Evolutionary conservation across 2,329 filamentous ascomycete genomes (phyloP).

Genomic region (Pochonia chlamydosporia): DNA sequence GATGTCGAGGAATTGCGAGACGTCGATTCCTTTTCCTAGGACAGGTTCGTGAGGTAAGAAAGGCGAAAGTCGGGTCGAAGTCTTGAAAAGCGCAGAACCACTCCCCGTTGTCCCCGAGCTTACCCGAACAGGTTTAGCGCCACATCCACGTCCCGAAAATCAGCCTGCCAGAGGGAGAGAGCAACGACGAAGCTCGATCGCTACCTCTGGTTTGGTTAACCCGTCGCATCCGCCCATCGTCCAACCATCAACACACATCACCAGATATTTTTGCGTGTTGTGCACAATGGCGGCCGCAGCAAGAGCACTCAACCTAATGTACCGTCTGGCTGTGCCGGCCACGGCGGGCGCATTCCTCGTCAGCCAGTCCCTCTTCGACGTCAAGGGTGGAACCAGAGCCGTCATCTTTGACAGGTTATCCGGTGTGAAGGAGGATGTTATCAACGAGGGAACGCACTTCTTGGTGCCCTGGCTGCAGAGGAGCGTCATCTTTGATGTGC

Average conservation of each 20-base stretch:
- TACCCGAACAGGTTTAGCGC: conserved; percentile 29
- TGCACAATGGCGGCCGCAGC: conserved; percentile 45
- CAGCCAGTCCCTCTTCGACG: conserved; percentile 88
- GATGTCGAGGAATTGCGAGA: conserved; percentile 17
- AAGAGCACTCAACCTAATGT: conserved; percentile 54
- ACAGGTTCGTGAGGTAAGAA: conserved; percentile 16
- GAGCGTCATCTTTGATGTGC: conserved; percentile 92
- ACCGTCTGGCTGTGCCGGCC: conserved; percentile 66
- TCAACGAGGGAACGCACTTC: conserved; percentile 97
- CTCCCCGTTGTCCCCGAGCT: conserved; percentile 22
- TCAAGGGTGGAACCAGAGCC: conserved; percentile 87
- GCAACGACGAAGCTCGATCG: conserved; percentile 1
- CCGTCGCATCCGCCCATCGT: background rate
- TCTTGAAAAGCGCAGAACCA: conserved; percentile 19
- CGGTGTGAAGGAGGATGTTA: conserved; percentile 87
- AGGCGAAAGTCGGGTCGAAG: conserved; percentile 13
- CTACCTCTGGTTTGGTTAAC: background rate
- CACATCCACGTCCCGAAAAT: conserved; percentile 14
- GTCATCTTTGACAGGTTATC: conserved; percentile 95
- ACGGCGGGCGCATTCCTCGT: conserved; percentile 61
- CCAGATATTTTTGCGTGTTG: background rate
- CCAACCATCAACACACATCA: background rate
- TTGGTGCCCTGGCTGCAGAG: conserved; percentile 92
- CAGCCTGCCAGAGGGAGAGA: conserved; percentile 7
- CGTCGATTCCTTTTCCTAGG: conserved; percentile 18